phyloP scores from a whole-genome alignment of 75 land plant species.

The Picea glauca region DNA sequence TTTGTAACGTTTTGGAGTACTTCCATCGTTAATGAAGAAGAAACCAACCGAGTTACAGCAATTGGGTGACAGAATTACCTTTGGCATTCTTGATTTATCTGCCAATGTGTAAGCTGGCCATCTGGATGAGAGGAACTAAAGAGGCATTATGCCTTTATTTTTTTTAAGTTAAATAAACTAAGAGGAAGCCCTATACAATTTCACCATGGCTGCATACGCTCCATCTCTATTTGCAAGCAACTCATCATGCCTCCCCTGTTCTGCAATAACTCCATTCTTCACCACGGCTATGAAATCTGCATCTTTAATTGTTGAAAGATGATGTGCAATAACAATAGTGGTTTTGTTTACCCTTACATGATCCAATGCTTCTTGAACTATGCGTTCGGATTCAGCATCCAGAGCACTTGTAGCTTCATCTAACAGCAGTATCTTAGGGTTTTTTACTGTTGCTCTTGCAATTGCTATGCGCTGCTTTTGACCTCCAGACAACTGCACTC shows the following conservation, averaged over 20 bases:
- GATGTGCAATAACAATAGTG: constrained; percentile 19
- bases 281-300: constrained; percentile 18
- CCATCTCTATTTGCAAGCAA: constrained; percentile 9
- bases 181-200: not conserved
- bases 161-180: not conserved
- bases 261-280: constrained; percentile 15
- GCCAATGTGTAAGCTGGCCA: constrained; percentile 9
- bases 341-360: constrained; percentile 29
- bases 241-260: constrained; percentile 9
- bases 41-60: too few species aligned
- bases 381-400: constrained; percentile 44
- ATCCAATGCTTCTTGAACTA: constrained; percentile 53
- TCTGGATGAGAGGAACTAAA: constrained; percentile 11
- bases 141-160: not conserved
- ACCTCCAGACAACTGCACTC: constrained; percentile 50
- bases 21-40: too few species aligned
- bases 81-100: constrained; percentile 12
- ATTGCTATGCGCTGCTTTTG: constrained; percentile 54
- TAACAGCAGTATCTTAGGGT: constrained; percentile 44
- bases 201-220: constrained; percentile 12
- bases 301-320: constrained; percentile 11
- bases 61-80: constrained; percentile 1
- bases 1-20: too few species aligned
- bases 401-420: constrained; percentile 43
- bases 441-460: constrained; percentile 39